phyloP scores from a whole-genome alignment of 2,329 filamentous ascomycete species.

The Aspergillus phoenicis region DNA sequence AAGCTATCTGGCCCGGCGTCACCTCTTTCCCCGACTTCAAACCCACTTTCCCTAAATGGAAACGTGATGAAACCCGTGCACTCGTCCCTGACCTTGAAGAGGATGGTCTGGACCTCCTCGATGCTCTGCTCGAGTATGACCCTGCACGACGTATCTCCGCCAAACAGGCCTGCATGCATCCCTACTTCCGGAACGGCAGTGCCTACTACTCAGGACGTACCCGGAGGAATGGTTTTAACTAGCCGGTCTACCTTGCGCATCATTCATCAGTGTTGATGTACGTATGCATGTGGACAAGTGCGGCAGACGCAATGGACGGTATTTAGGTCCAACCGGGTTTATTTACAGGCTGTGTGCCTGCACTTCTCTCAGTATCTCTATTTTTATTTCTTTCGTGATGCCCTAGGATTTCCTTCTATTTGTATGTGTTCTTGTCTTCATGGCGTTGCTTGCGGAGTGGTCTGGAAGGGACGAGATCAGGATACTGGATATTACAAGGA shows the following conservation, averaged over 20 bases:
- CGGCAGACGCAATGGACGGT: slow-evolving; percentile 9
- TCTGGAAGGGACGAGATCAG: slow-evolving; percentile 32
- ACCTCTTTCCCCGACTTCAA: slow-evolving; percentile 97
- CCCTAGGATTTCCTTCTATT: slow-evolving; percentile 20
- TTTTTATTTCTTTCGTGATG: slow-evolving; percentile 15
- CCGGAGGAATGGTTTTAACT: slow-evolving; percentile 43
- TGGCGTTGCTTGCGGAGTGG: slow-evolving; percentile 38
- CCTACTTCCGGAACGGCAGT: slow-evolving; percentile 69
- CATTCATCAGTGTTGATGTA: slow-evolving; percentile 22
- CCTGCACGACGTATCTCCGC: slow-evolving; percentile 84
- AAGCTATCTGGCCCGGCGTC: slow-evolving; percentile 83
- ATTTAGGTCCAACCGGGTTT: background rate
- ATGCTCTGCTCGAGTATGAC: slow-evolving; percentile 79
- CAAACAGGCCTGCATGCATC: slow-evolving; percentile 81
- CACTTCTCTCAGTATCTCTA: slow-evolving; percentile 5
- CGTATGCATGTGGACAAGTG: slow-evolving; percentile 22
- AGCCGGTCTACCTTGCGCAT: slow-evolving; percentile 22
- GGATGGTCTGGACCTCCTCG: slow-evolving; percentile 53
- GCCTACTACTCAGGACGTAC: slow-evolving; percentile 51
- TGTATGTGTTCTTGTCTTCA: slow-evolving; percentile 27
- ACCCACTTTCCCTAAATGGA: slow-evolving; percentile 88
- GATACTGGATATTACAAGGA: slow-evolving; percentile 35
- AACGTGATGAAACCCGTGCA: slow-evolving; percentile 65
- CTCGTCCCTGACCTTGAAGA: slow-evolving; percentile 76
- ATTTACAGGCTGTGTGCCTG: background rate